A percentile compares a stretch with the other conserved stretches of the same genome.
Conservation (phyloP, 2,329 filamentous ascomycete genomes). For the Cladosporium sp. region DNA sequence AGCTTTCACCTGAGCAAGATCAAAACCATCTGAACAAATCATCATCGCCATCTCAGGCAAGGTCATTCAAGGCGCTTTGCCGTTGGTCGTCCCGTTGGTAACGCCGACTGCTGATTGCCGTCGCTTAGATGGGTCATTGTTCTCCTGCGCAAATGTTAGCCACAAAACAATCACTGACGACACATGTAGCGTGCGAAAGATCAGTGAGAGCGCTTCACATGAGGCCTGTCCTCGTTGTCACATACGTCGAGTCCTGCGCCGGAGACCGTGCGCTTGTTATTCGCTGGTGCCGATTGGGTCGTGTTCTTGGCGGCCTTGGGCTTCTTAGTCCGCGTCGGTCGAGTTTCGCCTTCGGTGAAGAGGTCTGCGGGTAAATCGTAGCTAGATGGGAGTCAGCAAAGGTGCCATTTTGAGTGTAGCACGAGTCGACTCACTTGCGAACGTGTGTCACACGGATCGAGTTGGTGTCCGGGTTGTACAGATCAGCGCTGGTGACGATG, state of each 20-base stretch:
- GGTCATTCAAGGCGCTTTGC: constrained; percentile 10
- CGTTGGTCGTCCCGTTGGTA: constrained; percentile 25
- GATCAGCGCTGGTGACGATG: constrained; percentile 74
- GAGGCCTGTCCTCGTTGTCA: constrained; percentile 25
- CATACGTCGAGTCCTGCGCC: constrained; percentile 51
- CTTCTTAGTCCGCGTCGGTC: constrained; percentile 48
- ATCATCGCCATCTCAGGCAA: neutral
- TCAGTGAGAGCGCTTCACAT: neutral
- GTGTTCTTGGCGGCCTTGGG: constrained; percentile 30
- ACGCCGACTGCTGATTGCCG: constrained; percentile 30
- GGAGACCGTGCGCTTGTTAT: constrained; percentile 48
- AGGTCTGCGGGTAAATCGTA: constrained; percentile 87
- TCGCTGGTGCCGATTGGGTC: constrained; percentile 25
- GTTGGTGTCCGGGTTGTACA: constrained; percentile 74
- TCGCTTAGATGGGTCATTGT: constrained; percentile 39
- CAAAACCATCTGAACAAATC: constrained; percentile 7
- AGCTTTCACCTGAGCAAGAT: constrained; percentile 4
- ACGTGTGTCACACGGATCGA: constrained; percentile 81
- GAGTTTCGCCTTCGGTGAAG: constrained; percentile 73
- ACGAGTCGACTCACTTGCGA: constrained; percentile 67
- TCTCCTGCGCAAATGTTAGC: constrained; percentile 28
- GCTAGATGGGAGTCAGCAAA: constrained; percentile 50
- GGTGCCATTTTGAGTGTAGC: neutral
- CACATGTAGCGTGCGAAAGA: constrained; percentile 6
- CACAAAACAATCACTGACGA: neutral